Conservation (phyloP, 2,329 filamentous ascomycete genomes). For the Thelonectria olida region DNA sequence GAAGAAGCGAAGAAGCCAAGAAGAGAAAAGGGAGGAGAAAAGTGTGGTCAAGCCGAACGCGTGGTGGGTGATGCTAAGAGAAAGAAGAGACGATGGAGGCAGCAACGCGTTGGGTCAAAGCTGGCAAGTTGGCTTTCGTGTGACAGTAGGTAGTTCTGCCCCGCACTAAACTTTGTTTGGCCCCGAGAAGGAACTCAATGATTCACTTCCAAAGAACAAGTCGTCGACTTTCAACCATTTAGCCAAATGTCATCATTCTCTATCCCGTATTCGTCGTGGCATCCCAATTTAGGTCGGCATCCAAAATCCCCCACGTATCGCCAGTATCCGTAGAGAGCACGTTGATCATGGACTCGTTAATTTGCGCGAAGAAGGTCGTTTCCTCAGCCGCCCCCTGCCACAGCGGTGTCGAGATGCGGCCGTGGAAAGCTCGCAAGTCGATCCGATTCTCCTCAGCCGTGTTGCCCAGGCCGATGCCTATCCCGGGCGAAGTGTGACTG, state of each 20-base stretch:
- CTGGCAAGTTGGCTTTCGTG: too few species aligned
- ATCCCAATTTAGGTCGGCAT: constrained; percentile 40
- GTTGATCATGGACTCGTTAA: constrained; percentile 38
- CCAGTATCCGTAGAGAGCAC: constrained; percentile 31
- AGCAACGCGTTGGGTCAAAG: too few species aligned
- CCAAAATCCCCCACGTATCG: constrained; percentile 44
- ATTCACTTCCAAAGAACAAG: too few species aligned
- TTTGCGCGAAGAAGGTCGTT: constrained; percentile 40
- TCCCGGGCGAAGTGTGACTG: constrained; percentile 42
- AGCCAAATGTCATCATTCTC: neutral
- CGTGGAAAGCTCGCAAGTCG: constrained; percentile 46
- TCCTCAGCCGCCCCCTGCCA: constrained; percentile 46
- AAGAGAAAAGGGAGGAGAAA: too few species aligned
- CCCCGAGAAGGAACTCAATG: too few species aligned
- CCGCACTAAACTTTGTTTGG: too few species aligned
- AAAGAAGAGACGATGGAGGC: too few species aligned
- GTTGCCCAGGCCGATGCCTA: constrained; percentile 44
- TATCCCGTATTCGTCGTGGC: constrained; percentile 4
- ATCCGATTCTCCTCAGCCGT: constrained; percentile 48
- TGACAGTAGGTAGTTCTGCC: too few species aligned
- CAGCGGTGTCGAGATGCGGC: constrained; percentile 40
- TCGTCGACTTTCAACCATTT: too few species aligned
- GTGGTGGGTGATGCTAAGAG: too few species aligned
- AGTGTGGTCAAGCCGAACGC: too few species aligned
- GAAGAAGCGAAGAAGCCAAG: too few species aligned